phyloP scores from a whole-genome alignment of 176 grass and related monocot genomes.

The Ananas comosus region DNA sequence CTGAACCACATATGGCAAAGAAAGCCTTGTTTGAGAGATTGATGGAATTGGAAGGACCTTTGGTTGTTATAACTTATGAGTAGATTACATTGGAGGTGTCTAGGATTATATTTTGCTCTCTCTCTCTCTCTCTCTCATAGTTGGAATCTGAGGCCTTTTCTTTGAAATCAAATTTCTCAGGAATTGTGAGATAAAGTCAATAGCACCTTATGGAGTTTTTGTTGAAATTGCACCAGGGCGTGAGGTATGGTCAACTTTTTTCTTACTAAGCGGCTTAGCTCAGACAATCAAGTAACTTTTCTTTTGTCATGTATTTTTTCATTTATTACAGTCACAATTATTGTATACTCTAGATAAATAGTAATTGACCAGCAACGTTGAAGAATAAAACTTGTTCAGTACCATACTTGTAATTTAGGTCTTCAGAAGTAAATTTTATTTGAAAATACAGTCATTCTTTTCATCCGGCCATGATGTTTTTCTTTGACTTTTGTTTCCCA shows the following conservation, averaged over 20 bases:
- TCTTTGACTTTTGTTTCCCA: too few relatives aligned
- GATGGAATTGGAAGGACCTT: neutral
- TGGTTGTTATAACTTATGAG: neutral
- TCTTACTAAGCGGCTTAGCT: neutral
- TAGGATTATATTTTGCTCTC: neutral
- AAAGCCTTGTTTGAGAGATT: too few relatives aligned
- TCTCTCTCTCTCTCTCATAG: neutral
- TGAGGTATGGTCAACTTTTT: conserved; percentile 37
- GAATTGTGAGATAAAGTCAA: conserved; percentile 83
- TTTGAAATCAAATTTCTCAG: conserved; percentile 30
- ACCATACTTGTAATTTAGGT: too few relatives aligned
- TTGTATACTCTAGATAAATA: neutral
- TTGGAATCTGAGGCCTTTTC: conserved; percentile 7
- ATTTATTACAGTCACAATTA: neutral
- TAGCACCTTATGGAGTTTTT: conserved; percentile 84
- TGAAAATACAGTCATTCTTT: too few relatives aligned
- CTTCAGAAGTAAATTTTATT: too few relatives aligned
- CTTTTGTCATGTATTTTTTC: neutral
- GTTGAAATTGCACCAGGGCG: conserved; percentile 96
- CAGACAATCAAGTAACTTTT: neutral
- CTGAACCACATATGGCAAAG: too few relatives aligned
- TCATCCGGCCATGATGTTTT: too few relatives aligned
- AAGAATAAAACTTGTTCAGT: too few relatives aligned
- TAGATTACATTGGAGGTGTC: neutral
- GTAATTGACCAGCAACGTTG: too few relatives aligned